Evolutionary conservation across 306 rosid genomes (phyloP).

Genomic region (Glycine tomentella): DNA sequence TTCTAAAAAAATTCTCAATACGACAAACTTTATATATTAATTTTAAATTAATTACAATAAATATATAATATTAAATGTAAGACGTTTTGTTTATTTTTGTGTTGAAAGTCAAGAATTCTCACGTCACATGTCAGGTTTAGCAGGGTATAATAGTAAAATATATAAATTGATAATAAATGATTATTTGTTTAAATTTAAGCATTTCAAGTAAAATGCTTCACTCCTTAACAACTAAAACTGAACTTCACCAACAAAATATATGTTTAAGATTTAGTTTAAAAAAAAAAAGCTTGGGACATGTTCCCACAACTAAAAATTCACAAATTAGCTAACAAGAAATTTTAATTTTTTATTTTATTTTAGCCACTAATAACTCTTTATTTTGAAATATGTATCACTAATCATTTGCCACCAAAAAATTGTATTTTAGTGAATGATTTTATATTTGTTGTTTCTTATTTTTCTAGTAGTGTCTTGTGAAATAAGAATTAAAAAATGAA

Average conservation of each 20-base stretch:
- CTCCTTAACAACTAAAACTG: not conserved
- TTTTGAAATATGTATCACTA: not conserved
- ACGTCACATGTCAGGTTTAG: not conserved
- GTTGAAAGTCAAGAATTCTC: constrained; percentile 1
- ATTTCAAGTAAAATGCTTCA: not conserved
- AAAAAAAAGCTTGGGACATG: not conserved
- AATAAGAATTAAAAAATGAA: too few relatives aligned
- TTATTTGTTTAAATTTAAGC: not conserved
- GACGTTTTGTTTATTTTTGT: not conserved
- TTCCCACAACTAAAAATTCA: not conserved
- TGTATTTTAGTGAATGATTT: too few relatives aligned
- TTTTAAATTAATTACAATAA: not conserved
- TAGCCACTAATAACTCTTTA: not conserved
- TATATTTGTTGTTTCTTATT: too few relatives aligned
- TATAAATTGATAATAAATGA: not conserved
- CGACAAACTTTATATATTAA: not conserved
- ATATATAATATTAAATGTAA: not conserved
- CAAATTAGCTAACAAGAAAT: not conserved
- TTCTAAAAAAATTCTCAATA: too few relatives aligned
- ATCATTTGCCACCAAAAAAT: not conserved
- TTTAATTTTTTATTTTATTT: not conserved
- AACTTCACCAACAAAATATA: not conserved
- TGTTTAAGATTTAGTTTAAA: not conserved
- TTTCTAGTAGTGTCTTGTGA: too few relatives aligned
- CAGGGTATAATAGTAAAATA: not conserved